Conservation (phyloP, 164 flowering plant species). For the Vitis cinerea region DNA sequence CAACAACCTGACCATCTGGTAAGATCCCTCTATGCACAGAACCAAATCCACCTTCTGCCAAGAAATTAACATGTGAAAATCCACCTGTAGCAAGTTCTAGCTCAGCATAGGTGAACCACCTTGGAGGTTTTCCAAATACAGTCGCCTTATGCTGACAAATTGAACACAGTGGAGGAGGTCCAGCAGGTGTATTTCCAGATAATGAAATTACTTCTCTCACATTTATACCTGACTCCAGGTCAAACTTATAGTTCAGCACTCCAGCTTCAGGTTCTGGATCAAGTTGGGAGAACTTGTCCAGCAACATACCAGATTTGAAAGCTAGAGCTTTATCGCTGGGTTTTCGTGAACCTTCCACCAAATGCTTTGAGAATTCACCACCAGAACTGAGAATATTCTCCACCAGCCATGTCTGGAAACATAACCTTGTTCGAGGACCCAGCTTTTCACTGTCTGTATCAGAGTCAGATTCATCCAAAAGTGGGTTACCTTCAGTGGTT, state of each 20-base stretch:
- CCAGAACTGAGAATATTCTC: constrained; percentile 35
- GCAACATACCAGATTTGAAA: constrained; percentile 36
- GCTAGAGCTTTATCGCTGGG: constrained; percentile 23
- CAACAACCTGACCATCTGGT: constrained; percentile 78
- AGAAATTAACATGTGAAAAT: constrained; percentile 73
- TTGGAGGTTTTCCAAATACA: constrained; percentile 82
- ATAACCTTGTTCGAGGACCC: constrained; percentile 34
- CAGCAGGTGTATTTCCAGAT: constrained; percentile 53
- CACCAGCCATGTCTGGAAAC: constrained; percentile 52
- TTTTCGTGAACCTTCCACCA: constrained; percentile 28
- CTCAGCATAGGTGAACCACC: constrained; percentile 76
- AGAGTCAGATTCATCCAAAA: constrained; percentile 47
- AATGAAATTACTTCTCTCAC: constrained; percentile 61
- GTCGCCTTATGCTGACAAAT: constrained; percentile 86
- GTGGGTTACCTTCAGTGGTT: constrained; percentile 19
- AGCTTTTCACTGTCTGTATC: constrained; percentile 56
- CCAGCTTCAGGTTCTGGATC: constrained; percentile 46
- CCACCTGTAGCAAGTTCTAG: constrained; percentile 78
- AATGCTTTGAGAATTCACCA: constrained; percentile 26
- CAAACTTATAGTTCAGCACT: constrained; percentile 28
- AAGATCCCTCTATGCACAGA: constrained; percentile 83
- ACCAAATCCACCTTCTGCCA: constrained; percentile 99
- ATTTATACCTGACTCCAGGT: constrained; percentile 41
- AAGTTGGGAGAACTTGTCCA: constrained; percentile 43
- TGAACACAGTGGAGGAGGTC: constrained; percentile 90